Evolutionary conservation across 768 basidiomycete species (phyloP).

Genomic region (Lentinus tigrinus): DNA sequence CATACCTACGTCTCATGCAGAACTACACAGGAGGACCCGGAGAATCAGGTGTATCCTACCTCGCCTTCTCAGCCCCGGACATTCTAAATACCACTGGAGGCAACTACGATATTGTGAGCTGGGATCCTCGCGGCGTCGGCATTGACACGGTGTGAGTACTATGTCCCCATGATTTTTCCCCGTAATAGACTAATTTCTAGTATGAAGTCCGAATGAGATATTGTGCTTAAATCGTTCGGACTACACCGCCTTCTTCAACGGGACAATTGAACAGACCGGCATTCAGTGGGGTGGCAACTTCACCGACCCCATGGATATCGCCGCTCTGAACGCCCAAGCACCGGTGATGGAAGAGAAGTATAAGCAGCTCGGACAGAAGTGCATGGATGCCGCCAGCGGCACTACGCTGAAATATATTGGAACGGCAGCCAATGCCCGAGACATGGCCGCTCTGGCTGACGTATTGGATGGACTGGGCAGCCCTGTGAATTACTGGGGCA

Average conservation of each 20-base stretch:
- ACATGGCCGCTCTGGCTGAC: neutral
- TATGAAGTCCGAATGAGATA: neutral
- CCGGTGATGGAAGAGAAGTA: neutral
- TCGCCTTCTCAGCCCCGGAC: neutral
- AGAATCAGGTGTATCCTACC: neutral
- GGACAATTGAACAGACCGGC: neutral
- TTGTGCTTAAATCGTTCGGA: neutral
- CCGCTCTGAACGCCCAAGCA: neutral
- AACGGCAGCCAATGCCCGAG: neutral
- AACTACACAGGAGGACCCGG: slow-evolving; percentile 1
- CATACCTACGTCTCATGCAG: neutral
- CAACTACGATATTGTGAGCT: neutral
- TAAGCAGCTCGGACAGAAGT: neutral
- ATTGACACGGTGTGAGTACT: neutral
- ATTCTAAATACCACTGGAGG: neutral
- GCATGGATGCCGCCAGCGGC: neutral
- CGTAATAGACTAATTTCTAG: neutral
- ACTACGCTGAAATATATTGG: neutral
- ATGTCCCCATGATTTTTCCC: neutral
- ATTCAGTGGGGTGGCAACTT: neutral
- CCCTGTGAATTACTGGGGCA: neutral
- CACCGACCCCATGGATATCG: neutral
- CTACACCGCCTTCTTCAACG: neutral
- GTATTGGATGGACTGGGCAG: neutral
- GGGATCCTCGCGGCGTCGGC: neutral